These are phyloP conservation scores for Trichophyton benhamiae DNA, from an alignment of 2,329 filamentous ascomycete species.

Conservation along the genomic window DNA sequence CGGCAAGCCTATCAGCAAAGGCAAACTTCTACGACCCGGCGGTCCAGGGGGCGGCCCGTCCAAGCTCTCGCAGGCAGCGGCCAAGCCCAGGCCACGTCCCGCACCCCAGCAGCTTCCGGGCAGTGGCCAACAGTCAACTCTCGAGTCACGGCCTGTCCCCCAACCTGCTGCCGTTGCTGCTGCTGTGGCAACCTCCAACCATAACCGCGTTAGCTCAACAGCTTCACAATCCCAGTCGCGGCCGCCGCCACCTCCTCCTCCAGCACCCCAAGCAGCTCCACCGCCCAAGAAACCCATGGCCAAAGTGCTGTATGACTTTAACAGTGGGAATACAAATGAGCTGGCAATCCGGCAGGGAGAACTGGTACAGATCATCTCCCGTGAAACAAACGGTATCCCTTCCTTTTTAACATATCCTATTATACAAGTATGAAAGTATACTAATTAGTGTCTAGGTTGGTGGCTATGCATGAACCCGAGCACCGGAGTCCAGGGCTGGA, in stretches of 20 bases:
- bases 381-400: constrained; percentile 74
- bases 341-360: constrained; percentile 69
- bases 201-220: constrained; percentile 46
- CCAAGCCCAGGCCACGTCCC: constrained; percentile 22
- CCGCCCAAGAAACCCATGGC: constrained; percentile 60
- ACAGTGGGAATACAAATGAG: constrained; percentile 72
- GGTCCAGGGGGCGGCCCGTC: constrained; percentile 73
- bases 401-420: neutral
- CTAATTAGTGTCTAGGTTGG: constrained; percentile 57
- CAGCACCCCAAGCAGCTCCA: constrained; percentile 51
- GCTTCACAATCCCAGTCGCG: constrained; percentile 47
- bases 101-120: constrained; percentile 16
- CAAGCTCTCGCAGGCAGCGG: constrained; percentile 44
- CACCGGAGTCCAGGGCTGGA: constrained; percentile 70
- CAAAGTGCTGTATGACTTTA: constrained; percentile 87
- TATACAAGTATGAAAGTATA: neutral
- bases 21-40: constrained; percentile 81
- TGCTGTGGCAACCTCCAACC: constrained; percentile 21
- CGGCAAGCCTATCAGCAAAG: constrained; percentile 80
- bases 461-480: constrained; percentile 73
- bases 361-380: constrained; percentile 78
- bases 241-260: constrained; percentile 55
- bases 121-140: constrained; percentile 22
- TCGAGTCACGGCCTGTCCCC: constrained; percentile 37
- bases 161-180: constrained; percentile 21